phyloP scores from a whole-genome alignment of 805 yeast species.

The Saturnispora silvae region DNA sequence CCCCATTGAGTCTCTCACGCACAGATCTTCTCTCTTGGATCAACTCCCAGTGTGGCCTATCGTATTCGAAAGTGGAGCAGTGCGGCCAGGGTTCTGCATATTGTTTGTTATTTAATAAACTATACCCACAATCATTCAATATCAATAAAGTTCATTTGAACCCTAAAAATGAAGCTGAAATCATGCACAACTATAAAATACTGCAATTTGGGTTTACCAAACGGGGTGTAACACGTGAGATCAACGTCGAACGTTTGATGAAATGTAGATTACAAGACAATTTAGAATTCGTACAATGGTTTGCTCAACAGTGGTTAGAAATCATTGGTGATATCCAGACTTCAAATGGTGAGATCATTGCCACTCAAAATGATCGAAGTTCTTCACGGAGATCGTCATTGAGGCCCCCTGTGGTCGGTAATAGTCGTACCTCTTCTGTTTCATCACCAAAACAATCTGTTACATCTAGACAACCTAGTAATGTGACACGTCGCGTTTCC shows the following conservation, averaged over 20 bases:
- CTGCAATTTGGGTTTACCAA: constrained; percentile 70
- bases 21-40: constrained; percentile 80
- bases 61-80: constrained; percentile 74
- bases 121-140: constrained; percentile 66
- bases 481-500: too few relatives aligned
- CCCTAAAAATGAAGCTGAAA: constrained; percentile 64
- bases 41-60: constrained; percentile 54
- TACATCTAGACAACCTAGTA: too few relatives aligned
- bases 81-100: constrained; percentile 95
- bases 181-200: constrained; percentile 70
- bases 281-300: constrained; percentile 89
- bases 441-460: too few relatives aligned
- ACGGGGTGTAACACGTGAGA: constrained; percentile 58
- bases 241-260: constrained; percentile 72
- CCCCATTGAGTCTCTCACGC: constrained; percentile 58
- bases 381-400: constrained; percentile 2
- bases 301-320: constrained; percentile 73
- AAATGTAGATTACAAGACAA: constrained; percentile 91
- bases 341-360: not conserved
- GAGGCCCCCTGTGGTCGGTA: constrained; percentile 5
- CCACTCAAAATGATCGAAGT: not conserved
- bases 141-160: constrained; percentile 67
- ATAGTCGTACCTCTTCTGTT: too few relatives aligned
- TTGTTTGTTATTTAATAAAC: constrained; percentile 83
- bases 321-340: constrained; percentile 7